A percentile compares a stretch with the other conserved stretches of the same genome.
These are phyloP conservation scores for Fusarium newnesense DNA, from an alignment of 2,329 filamentous ascomycete species.

Conservation along the genomic window DNA sequence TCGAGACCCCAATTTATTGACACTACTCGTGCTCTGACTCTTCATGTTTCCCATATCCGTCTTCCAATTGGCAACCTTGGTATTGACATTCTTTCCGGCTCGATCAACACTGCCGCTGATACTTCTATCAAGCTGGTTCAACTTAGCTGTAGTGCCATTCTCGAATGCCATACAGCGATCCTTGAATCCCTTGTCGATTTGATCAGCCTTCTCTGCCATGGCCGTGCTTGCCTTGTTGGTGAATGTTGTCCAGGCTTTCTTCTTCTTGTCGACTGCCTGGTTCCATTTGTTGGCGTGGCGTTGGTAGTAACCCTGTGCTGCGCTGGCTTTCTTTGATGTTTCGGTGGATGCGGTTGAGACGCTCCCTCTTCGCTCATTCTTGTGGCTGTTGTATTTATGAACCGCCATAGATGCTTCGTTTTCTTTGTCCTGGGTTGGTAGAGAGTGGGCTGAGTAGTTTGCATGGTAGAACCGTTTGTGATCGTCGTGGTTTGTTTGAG, in stretches of 20 bases:
- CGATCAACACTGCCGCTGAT: conserved; percentile 7
- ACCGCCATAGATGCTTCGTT: background rate
- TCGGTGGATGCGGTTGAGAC: background rate
- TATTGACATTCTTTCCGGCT: conserved; percentile 2
- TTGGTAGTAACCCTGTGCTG: background rate
- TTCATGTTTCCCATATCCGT: conserved; percentile 1
- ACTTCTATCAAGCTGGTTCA: conserved; percentile 10
- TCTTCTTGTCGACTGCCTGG: conserved; percentile 29
- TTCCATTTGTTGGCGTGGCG: conserved; percentile 15
- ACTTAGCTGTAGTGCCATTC: background rate
- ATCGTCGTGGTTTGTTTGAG: background rate
- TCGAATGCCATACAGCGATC: conserved; percentile 17
- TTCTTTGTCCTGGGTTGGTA: background rate
- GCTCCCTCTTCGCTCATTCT: background rate
- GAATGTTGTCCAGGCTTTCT: conserved; percentile 23
- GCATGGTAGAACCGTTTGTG: background rate
- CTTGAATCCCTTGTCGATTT: conserved; percentile 10
- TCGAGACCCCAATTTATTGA: conserved; percentile 7
- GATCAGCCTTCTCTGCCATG: conserved; percentile 6
- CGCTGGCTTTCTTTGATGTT: background rate
- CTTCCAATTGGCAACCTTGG: conserved; percentile 4
- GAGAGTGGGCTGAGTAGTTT: background rate
- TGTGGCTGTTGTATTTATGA: background rate
- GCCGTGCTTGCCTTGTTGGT: conserved; percentile 13
- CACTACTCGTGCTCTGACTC: conserved; percentile 8